A percentile compares a stretch with the other conserved stretches of the same genome.
Evolutionary conservation across 148 eudicot species (phyloP).

Genomic region (Diospyros kaki): DNA sequence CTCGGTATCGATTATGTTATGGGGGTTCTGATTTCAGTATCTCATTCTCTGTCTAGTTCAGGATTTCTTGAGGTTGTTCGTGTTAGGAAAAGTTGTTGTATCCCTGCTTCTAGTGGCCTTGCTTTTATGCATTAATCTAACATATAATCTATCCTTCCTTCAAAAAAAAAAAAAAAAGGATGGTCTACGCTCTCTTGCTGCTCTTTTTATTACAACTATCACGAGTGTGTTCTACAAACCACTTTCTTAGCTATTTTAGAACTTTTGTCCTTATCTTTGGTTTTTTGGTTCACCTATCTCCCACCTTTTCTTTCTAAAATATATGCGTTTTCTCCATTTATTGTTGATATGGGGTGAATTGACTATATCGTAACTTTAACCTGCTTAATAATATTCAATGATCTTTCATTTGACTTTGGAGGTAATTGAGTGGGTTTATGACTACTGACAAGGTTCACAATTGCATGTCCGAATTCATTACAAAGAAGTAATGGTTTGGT

Average conservation of each 20-base stretch:
- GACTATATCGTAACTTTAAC: not conserved
- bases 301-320: not conserved
- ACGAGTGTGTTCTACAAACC: slow-evolving; percentile 1
- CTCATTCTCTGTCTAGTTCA: too few relatives aligned
- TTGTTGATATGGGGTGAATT: not conserved
- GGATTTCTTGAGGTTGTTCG: too few relatives aligned
- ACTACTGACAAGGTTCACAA: not conserved
- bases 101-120: too few relatives aligned
- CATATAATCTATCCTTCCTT: too few relatives aligned
- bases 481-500: not conserved
- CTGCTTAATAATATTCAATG: not conserved
- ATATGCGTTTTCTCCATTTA: not conserved
- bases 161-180: too few relatives aligned
- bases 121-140: too few relatives aligned
- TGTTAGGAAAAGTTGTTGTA: too few relatives aligned
- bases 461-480: not conserved
- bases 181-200: not conserved
- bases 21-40: too few relatives aligned
- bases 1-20: too few relatives aligned
- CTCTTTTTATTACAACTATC: not conserved
- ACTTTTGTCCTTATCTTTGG: not conserved
- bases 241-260: not conserved
- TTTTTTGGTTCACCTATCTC: not conserved
- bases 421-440: not conserved
- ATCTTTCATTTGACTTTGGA: not conserved